Conservation (phyloP, 345 rosid species). For the Lepidium aucheri region DNA sequence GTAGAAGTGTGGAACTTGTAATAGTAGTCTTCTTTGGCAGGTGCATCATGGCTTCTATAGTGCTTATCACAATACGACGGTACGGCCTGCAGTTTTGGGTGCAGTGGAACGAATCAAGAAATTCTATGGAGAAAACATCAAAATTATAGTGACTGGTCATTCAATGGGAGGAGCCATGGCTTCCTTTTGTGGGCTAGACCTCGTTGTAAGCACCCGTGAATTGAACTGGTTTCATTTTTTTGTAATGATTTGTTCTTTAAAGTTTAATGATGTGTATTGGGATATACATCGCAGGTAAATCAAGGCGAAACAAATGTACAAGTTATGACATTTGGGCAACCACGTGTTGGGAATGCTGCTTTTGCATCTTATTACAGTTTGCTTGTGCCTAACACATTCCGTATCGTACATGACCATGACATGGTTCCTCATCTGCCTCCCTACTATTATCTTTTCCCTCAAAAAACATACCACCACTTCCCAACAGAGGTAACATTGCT, state of each 20-base stretch:
- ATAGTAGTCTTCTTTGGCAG: conserved; percentile 28
- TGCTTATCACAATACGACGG: conserved; percentile 89
- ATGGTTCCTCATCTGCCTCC: conserved; percentile 97
- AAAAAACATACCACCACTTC: conserved; percentile 94
- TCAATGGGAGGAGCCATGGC: conserved; percentile 99
- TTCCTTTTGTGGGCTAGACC: conserved; percentile 83
- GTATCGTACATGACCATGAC: conserved; percentile 74
- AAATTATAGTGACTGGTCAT: conserved; percentile 80
- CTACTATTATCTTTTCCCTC: conserved; percentile 56
- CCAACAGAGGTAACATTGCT: conserved; percentile 44
- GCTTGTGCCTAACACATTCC: conserved; percentile 61
- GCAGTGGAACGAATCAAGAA: conserved; percentile 54
- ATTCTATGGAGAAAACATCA: conserved; percentile 49
- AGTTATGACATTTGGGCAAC: conserved; percentile 93
- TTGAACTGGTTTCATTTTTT: not conserved
- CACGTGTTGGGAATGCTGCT: conserved; percentile 88
- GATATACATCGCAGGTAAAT: conserved; percentile 51
- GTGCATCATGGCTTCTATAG: conserved; percentile 90
- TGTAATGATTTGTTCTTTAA: not conserved
- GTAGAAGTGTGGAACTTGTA: not conserved
- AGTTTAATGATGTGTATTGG: conserved; percentile 4
- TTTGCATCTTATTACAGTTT: conserved; percentile 67
- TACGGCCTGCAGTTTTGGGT: conserved; percentile 66
- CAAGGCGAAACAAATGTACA: conserved; percentile 49
- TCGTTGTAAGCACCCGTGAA: conserved; percentile 38